These are phyloP conservation scores for Pichia sp. DNA, from an alignment of 1,139 yeast species.

Conservation along the genomic window DNA sequence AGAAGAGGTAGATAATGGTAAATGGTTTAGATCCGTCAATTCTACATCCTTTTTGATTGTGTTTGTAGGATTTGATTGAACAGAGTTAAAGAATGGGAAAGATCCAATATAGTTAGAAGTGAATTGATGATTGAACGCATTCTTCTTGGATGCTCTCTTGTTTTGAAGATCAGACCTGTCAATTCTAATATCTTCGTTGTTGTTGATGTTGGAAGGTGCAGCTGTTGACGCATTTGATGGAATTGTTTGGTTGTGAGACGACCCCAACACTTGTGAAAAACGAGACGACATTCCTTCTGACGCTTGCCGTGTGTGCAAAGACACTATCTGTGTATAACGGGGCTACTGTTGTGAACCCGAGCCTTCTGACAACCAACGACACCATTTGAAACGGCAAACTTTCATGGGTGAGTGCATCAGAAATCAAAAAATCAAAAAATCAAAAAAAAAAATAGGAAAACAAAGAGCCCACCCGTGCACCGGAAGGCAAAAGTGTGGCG, in stretches of 20 bases:
- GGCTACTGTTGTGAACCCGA: no score
- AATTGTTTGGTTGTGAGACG: constrained; percentile 4
- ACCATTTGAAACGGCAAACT: no score
- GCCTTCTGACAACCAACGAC: no score
- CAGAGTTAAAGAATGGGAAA: constrained; percentile 13
- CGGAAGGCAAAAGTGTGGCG: background rate
- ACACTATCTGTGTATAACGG: no score
- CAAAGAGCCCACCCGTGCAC: background rate
- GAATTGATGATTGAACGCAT: constrained; percentile 10
- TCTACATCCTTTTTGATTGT: constrained; percentile 8
- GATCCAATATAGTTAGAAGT: constrained; percentile 10
- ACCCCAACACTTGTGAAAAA: constrained; percentile 29
- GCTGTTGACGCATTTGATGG: background rate
- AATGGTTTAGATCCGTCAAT: constrained; percentile 17
- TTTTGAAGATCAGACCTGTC: constrained; percentile 26
- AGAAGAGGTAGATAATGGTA: constrained; percentile 31
- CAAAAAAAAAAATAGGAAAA: background rate
- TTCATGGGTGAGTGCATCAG: no score
- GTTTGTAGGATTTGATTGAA: background rate
- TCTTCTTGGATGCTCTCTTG: constrained; percentile 25
- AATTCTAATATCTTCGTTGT: constrained; percentile 20
- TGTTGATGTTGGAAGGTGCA: background rate
- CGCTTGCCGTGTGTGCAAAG: no score
- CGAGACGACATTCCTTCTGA: constrained; percentile 29
- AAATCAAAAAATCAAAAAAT: background rate